These are phyloP conservation scores for Xylaria curta DNA, from an alignment of 495 filamentous ascomycete species.

Conservation along the genomic window DNA sequence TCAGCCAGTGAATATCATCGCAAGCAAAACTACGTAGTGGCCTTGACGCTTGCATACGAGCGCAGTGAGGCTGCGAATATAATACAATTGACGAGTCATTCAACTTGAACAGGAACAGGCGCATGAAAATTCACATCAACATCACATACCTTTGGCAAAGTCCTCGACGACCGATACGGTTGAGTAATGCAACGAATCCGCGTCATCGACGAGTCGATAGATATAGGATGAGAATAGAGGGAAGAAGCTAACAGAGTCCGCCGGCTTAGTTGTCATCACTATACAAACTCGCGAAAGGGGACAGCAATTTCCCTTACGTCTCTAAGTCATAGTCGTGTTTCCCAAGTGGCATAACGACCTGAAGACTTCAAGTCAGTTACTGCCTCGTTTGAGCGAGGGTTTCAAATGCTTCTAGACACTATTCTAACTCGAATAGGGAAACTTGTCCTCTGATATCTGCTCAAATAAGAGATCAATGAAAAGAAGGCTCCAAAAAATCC, in stretches of 20 bases:
- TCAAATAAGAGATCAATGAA: too few species aligned
- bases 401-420: too few species aligned
- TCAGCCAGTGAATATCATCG: neutral
- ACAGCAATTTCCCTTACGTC: constrained; percentile 65
- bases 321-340: constrained; percentile 75
- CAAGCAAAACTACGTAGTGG: neutral
- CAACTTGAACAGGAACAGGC: neutral
- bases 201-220: constrained; percentile 71
- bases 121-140: neutral
- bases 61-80: neutral
- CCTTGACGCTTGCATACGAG: neutral
- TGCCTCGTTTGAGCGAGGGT: too few species aligned
- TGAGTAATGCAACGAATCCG: constrained; percentile 61
- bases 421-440: too few species aligned
- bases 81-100: too few species aligned
- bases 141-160: constrained; percentile 59
- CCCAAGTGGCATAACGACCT: constrained; percentile 66
- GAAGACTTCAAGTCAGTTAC: too few species aligned
- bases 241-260: constrained; percentile 62
- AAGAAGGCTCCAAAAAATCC: too few species aligned
- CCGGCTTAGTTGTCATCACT: neutral
- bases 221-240: constrained; percentile 79
- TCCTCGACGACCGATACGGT: constrained; percentile 72
- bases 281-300: constrained; percentile 34
- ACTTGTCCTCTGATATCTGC: too few species aligned